phyloP scores from a whole-genome alignment of 208 protist species.

The Strigomonas culicis region DNA sequence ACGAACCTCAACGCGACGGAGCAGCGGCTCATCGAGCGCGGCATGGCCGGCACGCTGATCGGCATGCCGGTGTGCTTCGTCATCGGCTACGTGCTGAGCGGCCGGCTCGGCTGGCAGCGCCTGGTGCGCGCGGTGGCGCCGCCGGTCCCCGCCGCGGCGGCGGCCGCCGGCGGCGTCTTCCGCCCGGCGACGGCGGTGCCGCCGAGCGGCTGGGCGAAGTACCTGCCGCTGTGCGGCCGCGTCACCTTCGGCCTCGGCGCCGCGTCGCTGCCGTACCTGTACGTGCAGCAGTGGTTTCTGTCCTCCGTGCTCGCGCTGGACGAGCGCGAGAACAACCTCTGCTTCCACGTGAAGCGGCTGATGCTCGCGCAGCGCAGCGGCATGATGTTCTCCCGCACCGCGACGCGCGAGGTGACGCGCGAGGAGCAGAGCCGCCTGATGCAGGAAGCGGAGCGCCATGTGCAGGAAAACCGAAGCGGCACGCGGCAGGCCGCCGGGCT shows the following conservation, averaged over 20 bases:
- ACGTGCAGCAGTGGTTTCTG: constrained; percentile 80
- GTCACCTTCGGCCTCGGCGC: constrained; percentile 48
- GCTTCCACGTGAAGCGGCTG: constrained; percentile 66
- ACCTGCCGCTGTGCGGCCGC: constrained; percentile 51
- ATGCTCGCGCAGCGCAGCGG: constrained; percentile 74
- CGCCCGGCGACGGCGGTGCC: constrained; percentile 31
- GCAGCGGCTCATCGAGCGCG: constrained; percentile 63
- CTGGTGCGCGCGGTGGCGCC: constrained; percentile 50
- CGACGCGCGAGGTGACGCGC: constrained; percentile 76
- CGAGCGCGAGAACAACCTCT: constrained; percentile 62
- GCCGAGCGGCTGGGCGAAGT: constrained; percentile 32
- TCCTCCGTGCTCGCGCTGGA: constrained; percentile 58
- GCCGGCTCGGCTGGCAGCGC: constrained; percentile 63
- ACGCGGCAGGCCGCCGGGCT: constrained; percentile 45
- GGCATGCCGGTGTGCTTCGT: constrained; percentile 59
- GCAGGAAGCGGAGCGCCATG: constrained; percentile 51
- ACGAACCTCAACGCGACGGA: constrained; percentile 64
- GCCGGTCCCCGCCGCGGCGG: constrained; percentile 9
- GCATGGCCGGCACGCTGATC: constrained; percentile 55
- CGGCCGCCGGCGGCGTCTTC: constrained; percentile 11
- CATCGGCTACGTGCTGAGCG: constrained; percentile 46
- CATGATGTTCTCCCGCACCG: constrained; percentile 87
- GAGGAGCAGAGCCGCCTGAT: constrained; percentile 79
- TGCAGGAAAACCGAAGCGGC: constrained; percentile 67
- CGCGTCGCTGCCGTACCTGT: constrained; percentile 66